phyloP scores from a whole-genome alignment of 441 rosid species.

The Viola pubescens region DNA sequence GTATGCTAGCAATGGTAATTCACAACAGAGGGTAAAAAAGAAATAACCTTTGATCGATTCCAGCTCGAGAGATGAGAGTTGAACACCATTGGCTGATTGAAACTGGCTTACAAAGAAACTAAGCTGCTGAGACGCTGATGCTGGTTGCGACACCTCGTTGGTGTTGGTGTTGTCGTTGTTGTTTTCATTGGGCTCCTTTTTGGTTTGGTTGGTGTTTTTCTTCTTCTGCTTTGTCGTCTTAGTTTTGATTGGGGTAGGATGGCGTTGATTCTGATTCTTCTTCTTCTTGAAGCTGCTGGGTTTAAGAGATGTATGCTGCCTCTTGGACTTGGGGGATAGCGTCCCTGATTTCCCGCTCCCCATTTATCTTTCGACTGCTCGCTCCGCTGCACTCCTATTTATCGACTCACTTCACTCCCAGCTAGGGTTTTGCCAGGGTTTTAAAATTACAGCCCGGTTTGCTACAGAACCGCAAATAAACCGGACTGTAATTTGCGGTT shows the following conservation, averaged over 20 bases:
- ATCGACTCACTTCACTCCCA: too few relatives aligned
- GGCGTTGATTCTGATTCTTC: conserved; percentile 19
- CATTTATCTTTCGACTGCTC: conserved; percentile 16
- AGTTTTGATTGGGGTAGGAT: conserved; percentile 5
- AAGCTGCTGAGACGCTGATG: conserved; percentile 46
- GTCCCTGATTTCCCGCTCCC: conserved; percentile 27
- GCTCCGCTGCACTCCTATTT: not conserved
- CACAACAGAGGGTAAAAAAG: not conserved
- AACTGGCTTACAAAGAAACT: conserved; percentile 43
- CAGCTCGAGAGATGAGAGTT: conserved; percentile 65
- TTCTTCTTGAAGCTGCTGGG: conserved; percentile 19
- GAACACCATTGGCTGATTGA: conserved; percentile 50
- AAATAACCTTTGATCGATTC: conserved; percentile 50
- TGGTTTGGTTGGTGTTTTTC: not conserved
- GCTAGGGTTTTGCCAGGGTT: too few relatives aligned
- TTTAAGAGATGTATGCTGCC: conserved; percentile 12
- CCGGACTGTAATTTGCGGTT: too few relatives aligned
- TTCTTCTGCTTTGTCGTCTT: not conserved
- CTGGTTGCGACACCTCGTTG: conserved; percentile 4
- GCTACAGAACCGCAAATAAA: too few relatives aligned
- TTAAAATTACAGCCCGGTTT: too few relatives aligned
- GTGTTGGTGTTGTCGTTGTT: not conserved
- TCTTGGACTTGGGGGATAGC: conserved; percentile 4
- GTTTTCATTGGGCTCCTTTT: conserved; percentile 12
- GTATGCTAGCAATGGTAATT: not conserved